Conservation (phyloP, 2,329 filamentous ascomycete genomes). For the Rhinocladiella mackenziei region DNA sequence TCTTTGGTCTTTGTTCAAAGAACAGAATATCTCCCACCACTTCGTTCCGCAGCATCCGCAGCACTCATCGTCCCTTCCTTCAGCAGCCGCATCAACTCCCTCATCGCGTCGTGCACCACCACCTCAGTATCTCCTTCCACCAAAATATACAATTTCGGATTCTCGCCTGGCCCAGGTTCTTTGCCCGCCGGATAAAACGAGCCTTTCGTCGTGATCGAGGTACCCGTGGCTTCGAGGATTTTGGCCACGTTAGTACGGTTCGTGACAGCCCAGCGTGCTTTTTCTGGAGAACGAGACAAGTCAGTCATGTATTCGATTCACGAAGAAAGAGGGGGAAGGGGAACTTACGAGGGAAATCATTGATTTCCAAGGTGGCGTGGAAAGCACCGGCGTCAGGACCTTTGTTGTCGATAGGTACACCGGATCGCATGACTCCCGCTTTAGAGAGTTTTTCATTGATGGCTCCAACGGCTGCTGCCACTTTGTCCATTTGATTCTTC, state of each 20-base stretch:
- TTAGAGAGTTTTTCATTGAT: slow-evolving; percentile 89
- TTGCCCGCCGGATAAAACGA: slow-evolving; percentile 82
- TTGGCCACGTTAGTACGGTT: slow-evolving; percentile 98
- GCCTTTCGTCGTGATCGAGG: slow-evolving; percentile 95
- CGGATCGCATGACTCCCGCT: slow-evolving; percentile 81
- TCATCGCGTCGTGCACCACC: slow-evolving; percentile 83
- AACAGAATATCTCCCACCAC: slow-evolving; percentile 81
- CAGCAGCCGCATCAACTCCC: slow-evolving; percentile 79
- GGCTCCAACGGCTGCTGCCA: slow-evolving; percentile 81
- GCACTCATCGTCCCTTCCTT: slow-evolving; percentile 88
- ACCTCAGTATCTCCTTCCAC: slow-evolving; percentile 97
- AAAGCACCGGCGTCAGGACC: slow-evolving; percentile 94
- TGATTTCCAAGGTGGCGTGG: slow-evolving; percentile 97
- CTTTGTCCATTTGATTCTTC: slow-evolving; percentile 75
- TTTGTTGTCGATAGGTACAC: slow-evolving; percentile 96
- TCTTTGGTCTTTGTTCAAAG: too few species aligned
- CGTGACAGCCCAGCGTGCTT: slow-evolving; percentile 96
- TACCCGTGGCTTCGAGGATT: slow-evolving; percentile 90
- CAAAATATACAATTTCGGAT: slow-evolving; percentile 95
- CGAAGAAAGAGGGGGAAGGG: slow-evolving; percentile 2
- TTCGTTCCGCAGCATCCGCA: slow-evolving; percentile 77
- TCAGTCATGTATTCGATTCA: slow-evolving; percentile 15
- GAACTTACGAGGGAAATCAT: slow-evolving; percentile 79
- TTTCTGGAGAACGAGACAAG: slow-evolving; percentile 51
- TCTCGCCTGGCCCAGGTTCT: slow-evolving; percentile 66